Conservation (phyloP, 1,139 yeast genomes). For the Hemisphaericaspora lyxosophila region DNA sequence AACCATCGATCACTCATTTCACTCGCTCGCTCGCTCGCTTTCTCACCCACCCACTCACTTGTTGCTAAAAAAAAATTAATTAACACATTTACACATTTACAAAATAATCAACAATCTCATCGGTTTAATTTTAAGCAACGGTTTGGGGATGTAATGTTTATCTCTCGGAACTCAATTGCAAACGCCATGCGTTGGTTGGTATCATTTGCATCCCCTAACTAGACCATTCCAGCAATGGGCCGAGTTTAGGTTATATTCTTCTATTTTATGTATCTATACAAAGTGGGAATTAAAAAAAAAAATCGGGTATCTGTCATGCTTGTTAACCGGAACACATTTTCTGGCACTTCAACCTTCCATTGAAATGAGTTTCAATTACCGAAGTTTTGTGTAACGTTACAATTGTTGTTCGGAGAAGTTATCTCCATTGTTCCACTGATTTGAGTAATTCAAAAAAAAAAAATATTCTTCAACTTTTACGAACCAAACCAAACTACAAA, state of each 20-base stretch:
- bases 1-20: too few species aligned
- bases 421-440: background rate
- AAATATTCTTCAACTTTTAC: too few species aligned
- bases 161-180: background rate
- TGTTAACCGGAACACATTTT: background rate
- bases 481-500: too few species aligned
- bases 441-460: too few species aligned
- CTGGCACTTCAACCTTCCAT: background rate
- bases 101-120: background rate
- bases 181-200: background rate
- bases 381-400: background rate
- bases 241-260: too few species aligned
- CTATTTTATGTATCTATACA: background rate
- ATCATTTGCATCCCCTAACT: background rate
- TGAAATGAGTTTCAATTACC: background rate
- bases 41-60: too few species aligned
- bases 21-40: too few species aligned
- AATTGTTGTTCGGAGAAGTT: background rate
- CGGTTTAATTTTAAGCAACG: too few species aligned
- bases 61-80: too few species aligned
- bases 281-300: background rate
- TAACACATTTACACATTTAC: background rate
- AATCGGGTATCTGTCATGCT: too few species aligned
- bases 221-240: background rate
- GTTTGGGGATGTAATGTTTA: too few species aligned